A percentile compares a stretch with the other conserved stretches of the same genome.
These are phyloP conservation scores for Trichophaea hybrida DNA, from an alignment of 2,329 filamentous ascomycete genomes.

Conservation along the genomic window DNA sequence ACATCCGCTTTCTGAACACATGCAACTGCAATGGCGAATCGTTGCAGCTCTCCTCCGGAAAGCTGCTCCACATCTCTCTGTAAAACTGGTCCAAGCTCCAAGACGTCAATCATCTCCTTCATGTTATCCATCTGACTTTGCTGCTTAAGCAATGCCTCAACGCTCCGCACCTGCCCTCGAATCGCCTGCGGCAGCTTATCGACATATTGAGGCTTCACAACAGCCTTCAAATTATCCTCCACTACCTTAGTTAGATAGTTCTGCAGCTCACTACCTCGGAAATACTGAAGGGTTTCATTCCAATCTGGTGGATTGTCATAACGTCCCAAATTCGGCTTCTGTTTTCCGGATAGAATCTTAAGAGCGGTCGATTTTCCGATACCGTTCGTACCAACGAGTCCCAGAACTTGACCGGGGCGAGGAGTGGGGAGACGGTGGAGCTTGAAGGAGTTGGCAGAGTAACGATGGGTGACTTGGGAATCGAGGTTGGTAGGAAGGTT, in stretches of 20 bases:
- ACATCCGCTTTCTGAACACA: constrained; percentile 94
- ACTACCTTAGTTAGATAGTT: constrained; percentile 99
- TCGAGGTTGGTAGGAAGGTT: constrained; percentile 99
- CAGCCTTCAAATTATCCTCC: constrained; percentile 91
- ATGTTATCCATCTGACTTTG: constrained; percentile 65
- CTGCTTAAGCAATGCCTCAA: constrained; percentile 62
- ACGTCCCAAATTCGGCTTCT: constrained; percentile 92
- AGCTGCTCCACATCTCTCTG: constrained; percentile 81
- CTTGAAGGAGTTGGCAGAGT: constrained; percentile 99
- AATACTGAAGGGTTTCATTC: constrained; percentile 98
- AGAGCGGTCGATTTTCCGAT: constrained; percentile 99
- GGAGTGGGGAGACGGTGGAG: constrained; percentile 93
- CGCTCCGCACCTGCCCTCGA: constrained; percentile 63
- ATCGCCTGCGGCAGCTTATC: constrained; percentile 94
- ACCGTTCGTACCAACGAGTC: constrained; percentile 97
- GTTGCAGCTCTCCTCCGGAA: constrained; percentile 94
- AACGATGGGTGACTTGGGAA: constrained; percentile 93
- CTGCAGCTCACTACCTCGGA: constrained; percentile 92
- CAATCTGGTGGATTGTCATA: constrained; percentile 96
- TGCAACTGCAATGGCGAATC: constrained; percentile 91
- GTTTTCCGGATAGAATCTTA: constrained; percentile 95
- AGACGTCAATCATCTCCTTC: constrained; percentile 64
- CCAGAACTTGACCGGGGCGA: constrained; percentile 83
- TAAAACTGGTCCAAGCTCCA: constrained; percentile 81
- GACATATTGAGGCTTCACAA: constrained; percentile 98